Evolutionary conservation across 257 asterid species (phyloP).

Genomic region (Solanum stenotomum): DNA sequence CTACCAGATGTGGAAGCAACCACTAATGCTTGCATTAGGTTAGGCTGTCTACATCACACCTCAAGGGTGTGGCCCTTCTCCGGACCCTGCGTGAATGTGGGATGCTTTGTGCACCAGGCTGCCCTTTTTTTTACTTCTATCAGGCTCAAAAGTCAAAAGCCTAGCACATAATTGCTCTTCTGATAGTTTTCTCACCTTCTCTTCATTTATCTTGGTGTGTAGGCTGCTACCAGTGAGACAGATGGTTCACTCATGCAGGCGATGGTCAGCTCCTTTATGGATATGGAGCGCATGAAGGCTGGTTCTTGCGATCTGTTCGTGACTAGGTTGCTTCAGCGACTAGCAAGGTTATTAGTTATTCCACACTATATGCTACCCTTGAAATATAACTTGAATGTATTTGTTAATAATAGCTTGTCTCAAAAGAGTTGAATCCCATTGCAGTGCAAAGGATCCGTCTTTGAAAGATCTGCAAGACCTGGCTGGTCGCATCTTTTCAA

Average conservation of each 20-base stretch:
- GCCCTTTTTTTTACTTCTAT: background rate
- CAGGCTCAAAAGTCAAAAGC: background rate
- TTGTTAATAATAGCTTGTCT: constrained; percentile 7
- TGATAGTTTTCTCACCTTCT: background rate
- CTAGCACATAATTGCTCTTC: background rate
- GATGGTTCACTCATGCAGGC: constrained; percentile 46
- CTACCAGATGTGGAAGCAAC: background rate
- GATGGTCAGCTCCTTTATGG: constrained; percentile 55
- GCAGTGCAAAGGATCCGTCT: constrained; percentile 80
- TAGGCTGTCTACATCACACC: background rate
- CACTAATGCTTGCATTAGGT: background rate
- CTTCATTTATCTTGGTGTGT: constrained; percentile 5
- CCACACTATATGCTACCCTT: background rate
- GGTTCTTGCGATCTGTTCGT: constrained; percentile 75
- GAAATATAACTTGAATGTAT: background rate
- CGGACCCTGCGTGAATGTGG: background rate
- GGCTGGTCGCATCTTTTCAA: constrained; percentile 49
- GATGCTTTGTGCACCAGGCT: background rate
- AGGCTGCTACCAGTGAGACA: constrained; percentile 60
- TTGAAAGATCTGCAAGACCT: constrained; percentile 78
- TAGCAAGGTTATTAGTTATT: constrained; percentile 52
- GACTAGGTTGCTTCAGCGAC: constrained; percentile 73
- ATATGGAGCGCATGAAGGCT: constrained; percentile 69
- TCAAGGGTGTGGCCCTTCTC: background rate
- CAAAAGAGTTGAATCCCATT: constrained; percentile 9